phyloP scores from a whole-genome alignment of 129 eudicot genomes.

The Heracleum sosnowskyi region DNA sequence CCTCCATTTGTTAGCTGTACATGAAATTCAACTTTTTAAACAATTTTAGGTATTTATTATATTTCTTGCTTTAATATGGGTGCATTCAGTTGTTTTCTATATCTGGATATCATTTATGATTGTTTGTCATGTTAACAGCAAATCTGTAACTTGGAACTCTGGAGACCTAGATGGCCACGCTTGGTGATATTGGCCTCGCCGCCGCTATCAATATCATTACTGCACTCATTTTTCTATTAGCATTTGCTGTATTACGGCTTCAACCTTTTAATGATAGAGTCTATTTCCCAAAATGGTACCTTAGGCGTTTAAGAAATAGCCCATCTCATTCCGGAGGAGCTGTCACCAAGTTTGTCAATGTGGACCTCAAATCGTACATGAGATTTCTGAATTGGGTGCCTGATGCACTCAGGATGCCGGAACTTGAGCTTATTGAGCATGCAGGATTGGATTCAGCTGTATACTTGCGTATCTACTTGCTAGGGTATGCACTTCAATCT shows the following conservation, averaged over 20 bases:
- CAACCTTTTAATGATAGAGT: conserved; percentile 84
- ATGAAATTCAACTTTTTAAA: neutral
- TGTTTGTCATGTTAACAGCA: conserved; percentile 11
- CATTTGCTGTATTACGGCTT: conserved; percentile 68
- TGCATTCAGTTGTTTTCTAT: neutral
- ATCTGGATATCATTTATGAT: neutral
- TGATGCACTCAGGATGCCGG: conserved; percentile 88
- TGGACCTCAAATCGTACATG: conserved; percentile 62
- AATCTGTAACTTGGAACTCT: neutral
- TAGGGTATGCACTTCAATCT: conserved; percentile 46
- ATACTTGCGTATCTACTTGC: conserved; percentile 79
- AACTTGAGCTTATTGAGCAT: conserved; percentile 80
- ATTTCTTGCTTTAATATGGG: neutral
- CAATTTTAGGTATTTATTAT: neutral
- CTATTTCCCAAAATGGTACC: conserved; percentile 86
- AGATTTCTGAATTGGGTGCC: conserved; percentile 84
- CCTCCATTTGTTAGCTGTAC: neutral
- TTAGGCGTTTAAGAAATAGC: conserved; percentile 68
- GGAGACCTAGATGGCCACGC: conserved; percentile 58
- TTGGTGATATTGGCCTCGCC: conserved; percentile 67
- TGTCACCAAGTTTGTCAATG: conserved; percentile 61
- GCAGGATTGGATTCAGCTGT: conserved; percentile 96
- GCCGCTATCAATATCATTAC: conserved; percentile 68
- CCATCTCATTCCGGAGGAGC: conserved; percentile 59
- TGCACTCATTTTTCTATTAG: conserved; percentile 61